Percentiles rank a stretch among this genome's conserved stretches.
Evolutionary conservation across 2,329 filamentous ascomycete genomes (phyloP).

Genomic region (Camillea tinctor): DNA sequence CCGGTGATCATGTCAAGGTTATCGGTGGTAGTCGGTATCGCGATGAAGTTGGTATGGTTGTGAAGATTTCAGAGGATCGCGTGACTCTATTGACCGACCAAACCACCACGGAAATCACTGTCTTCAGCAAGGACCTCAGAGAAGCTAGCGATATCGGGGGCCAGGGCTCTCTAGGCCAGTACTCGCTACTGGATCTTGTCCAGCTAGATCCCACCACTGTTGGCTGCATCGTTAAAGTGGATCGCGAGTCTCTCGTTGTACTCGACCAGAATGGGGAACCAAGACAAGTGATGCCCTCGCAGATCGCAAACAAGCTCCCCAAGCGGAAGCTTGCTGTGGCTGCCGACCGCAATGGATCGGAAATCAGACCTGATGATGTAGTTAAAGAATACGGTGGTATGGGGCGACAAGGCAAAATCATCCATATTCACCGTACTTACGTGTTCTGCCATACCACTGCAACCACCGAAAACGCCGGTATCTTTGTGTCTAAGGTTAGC

Average conservation of each 20-base stretch:
- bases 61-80: constrained; percentile 86
- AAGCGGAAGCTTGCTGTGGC: constrained; percentile 82
- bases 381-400: constrained; percentile 89
- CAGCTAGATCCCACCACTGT: constrained; percentile 92
- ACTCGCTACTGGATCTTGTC: constrained; percentile 88
- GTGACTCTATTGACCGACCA: constrained; percentile 93
- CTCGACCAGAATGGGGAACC: constrained; percentile 87
- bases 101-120: constrained; percentile 88
- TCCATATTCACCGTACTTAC: constrained; percentile 91
- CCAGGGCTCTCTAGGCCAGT: constrained; percentile 81
- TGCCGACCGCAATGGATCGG: constrained; percentile 87
- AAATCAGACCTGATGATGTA: constrained; percentile 88
- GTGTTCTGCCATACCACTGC: constrained; percentile 86
- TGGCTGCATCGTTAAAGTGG: constrained; percentile 90
- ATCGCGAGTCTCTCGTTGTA: constrained; percentile 86
- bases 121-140: constrained; percentile 95
- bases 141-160: constrained; percentile 91
- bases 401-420: constrained; percentile 80
- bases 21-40: constrained; percentile 92
- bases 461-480: constrained; percentile 80
- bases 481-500: constrained; percentile 82
- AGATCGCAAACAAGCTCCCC: constrained; percentile 86
- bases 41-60: constrained; percentile 96
- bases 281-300: constrained; percentile 81
- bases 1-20: constrained; percentile 98